Conservation (phyloP, 257 asterid species). For the Solanum rostratum region DNA sequence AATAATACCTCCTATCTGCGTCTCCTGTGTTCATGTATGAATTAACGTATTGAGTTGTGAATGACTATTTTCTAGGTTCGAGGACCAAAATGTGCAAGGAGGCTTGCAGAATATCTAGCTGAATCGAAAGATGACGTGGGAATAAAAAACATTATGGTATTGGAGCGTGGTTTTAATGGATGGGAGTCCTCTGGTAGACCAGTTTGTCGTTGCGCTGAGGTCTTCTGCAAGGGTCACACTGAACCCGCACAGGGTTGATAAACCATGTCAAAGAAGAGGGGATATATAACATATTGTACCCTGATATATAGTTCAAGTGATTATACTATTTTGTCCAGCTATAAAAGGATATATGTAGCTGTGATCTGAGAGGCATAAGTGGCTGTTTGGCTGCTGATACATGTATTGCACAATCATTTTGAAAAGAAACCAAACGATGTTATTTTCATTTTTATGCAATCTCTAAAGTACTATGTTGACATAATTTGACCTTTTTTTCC, state of each 20-base stretch:
- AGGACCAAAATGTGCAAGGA: constrained; percentile 89
- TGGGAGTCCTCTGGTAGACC: constrained; percentile 93
- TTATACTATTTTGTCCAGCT: neutral
- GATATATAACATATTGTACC: neutral
- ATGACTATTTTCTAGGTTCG: constrained; percentile 49
- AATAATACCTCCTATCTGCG: neutral
- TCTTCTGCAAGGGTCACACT: constrained; percentile 58
- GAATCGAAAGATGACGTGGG: constrained; percentile 38
- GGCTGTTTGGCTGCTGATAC: neutral
- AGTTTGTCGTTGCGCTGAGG: constrained; percentile 72
- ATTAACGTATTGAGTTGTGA: neutral
- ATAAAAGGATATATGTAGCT: neutral
- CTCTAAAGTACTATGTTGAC: neutral
- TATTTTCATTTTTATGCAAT: neutral
- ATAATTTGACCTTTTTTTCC: neutral
- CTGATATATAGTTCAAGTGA: neutral
- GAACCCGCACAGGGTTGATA: neutral
- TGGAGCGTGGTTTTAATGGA: constrained; percentile 83
- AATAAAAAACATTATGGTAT: constrained; percentile 57
- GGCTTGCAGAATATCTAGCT: constrained; percentile 59
- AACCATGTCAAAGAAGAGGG: neutral
- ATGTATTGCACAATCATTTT: neutral
- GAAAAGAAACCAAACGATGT: neutral
- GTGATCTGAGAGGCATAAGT: neutral
- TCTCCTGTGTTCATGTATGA: neutral